These are phyloP conservation scores for Penicillium palitans DNA, from an alignment of 2,329 filamentous ascomycete species.

Conservation along the genomic window DNA sequence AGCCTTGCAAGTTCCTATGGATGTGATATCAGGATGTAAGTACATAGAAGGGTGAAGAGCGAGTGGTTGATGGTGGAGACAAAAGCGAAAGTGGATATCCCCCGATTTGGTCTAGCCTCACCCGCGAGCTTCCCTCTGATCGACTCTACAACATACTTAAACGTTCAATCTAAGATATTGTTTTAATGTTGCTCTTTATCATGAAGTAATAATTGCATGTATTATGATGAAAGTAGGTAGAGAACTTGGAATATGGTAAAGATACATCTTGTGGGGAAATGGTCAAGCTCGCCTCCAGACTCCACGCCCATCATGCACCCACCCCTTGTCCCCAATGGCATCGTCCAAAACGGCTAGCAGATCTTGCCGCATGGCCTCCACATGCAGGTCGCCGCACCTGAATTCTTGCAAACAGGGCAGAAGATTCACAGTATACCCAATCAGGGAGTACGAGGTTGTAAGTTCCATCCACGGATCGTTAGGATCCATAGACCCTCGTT, in stretches of 20 bases:
- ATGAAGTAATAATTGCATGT: not conserved
- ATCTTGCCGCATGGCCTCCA: slow-evolving; percentile 32
- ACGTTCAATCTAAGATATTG: not conserved
- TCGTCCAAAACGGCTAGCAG: slow-evolving; percentile 28
- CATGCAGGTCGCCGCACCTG: slow-evolving; percentile 33
- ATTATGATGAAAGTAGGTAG: not conserved
- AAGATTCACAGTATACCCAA: slow-evolving; percentile 41
- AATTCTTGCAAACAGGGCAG: slow-evolving; percentile 30
- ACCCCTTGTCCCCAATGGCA: slow-evolving; percentile 25
- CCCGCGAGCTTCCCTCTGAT: not conserved
- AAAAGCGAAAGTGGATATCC: not conserved
- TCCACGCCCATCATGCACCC: slow-evolving; percentile 35
- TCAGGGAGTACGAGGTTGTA: slow-evolving; percentile 51
- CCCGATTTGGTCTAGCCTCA: not conserved
- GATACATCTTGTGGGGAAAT: not conserved
- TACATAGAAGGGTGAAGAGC: not conserved
- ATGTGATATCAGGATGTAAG: not conserved
- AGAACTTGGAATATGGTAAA: not conserved
- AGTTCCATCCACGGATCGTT: slow-evolving; percentile 57
- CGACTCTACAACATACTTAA: not conserved
- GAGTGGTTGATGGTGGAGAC: not conserved
- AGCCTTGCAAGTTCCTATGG: not conserved
- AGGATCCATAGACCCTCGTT: slow-evolving; percentile 42
- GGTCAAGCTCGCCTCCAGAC: slow-evolving; percentile 26
- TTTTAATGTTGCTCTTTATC: not conserved